Evolutionary conservation across 768 basidiomycete genomes (phyloP).

Genomic region (Amanita fuliginea): DNA sequence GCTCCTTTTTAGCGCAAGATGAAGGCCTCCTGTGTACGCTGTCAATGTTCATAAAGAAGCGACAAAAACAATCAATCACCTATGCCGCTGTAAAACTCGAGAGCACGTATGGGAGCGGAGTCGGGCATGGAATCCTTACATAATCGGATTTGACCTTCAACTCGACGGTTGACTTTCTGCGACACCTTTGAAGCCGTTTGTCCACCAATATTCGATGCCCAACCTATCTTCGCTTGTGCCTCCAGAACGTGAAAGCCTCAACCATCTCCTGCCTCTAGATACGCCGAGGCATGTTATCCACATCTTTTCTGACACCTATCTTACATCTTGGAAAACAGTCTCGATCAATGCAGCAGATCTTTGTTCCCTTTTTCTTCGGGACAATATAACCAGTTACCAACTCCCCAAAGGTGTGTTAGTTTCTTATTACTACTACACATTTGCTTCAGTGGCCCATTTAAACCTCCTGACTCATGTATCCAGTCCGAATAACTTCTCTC

Average conservation of each 20-base stretch:
- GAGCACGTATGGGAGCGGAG: constrained; percentile 16
- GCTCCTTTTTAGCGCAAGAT: constrained; percentile 52
- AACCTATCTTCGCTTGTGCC: not conserved
- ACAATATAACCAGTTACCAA: constrained; percentile 23
- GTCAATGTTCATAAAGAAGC: not conserved
- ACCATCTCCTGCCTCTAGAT: constrained; percentile 5
- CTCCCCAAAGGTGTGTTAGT: constrained; percentile 21
- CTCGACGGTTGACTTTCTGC: not conserved
- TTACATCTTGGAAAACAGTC: constrained; percentile 8
- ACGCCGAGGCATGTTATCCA: constrained; percentile 3
- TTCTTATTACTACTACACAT: not conserved
- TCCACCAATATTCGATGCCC: not conserved
- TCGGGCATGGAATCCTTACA: constrained; percentile 1
- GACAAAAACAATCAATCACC: constrained; percentile 28
- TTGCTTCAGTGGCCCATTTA: constrained; percentile 5
- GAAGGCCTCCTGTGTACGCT: constrained; percentile 48
- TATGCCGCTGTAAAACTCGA: constrained; percentile 78
- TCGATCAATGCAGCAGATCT: constrained; percentile 8
- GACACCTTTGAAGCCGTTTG: constrained; percentile 6
- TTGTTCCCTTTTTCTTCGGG: constrained; percentile 14
- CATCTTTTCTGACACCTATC: constrained; percentile 6
- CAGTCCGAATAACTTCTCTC: constrained; percentile 6
- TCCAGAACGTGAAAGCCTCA: not conserved
- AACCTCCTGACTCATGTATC: not conserved
- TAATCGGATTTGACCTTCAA: constrained; percentile 3